Conservation (phyloP, 805 yeast genomes). For the Priceomyces castillae region DNA sequence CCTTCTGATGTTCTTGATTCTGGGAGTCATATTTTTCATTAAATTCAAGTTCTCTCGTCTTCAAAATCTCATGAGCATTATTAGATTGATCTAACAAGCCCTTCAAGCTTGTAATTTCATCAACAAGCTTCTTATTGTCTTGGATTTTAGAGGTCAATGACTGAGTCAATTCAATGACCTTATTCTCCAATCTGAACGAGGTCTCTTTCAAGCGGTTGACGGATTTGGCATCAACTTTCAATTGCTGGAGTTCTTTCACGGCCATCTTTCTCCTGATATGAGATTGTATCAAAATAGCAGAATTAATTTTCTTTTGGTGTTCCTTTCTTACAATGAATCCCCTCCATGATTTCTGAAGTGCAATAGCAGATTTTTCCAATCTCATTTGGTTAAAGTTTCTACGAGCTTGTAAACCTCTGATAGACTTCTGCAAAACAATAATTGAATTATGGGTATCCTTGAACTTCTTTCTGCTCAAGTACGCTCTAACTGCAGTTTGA, state of each 20-base stretch:
- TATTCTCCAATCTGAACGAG: conserved; percentile 90
- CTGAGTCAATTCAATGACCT: conserved; percentile 94
- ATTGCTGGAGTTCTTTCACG: conserved; percentile 52
- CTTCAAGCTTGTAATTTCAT: conserved; percentile 52
- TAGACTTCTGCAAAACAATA: conserved; percentile 43
- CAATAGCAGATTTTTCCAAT: conserved; percentile 60
- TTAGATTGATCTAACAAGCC: conserved; percentile 51
- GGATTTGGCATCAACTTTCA: conserved; percentile 87
- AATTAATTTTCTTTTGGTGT: conserved; percentile 45
- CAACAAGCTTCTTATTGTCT: conserved; percentile 72
- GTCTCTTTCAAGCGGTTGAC: conserved; percentile 88
- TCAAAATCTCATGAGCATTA: conserved; percentile 50
- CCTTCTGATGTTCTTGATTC: conserved; percentile 46
- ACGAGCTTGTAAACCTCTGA: conserved; percentile 56
- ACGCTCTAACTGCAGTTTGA: conserved; percentile 66
- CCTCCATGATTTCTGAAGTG: conserved; percentile 73
- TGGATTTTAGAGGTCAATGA: conserved; percentile 72
- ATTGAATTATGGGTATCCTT: conserved; percentile 35
- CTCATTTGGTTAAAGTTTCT: conserved; percentile 47
- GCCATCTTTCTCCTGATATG: conserved; percentile 77
- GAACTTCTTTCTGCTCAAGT: conserved; percentile 42
- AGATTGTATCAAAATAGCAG: conserved; percentile 73
- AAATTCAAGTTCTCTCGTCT: conserved; percentile 54
- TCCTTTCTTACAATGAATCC: conserved; percentile 59
- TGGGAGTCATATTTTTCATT: conserved; percentile 44